These are phyloP conservation scores for Ascobolus immersus DNA, from an alignment of 495 filamentous ascomycete species.

Conservation along the genomic window DNA sequence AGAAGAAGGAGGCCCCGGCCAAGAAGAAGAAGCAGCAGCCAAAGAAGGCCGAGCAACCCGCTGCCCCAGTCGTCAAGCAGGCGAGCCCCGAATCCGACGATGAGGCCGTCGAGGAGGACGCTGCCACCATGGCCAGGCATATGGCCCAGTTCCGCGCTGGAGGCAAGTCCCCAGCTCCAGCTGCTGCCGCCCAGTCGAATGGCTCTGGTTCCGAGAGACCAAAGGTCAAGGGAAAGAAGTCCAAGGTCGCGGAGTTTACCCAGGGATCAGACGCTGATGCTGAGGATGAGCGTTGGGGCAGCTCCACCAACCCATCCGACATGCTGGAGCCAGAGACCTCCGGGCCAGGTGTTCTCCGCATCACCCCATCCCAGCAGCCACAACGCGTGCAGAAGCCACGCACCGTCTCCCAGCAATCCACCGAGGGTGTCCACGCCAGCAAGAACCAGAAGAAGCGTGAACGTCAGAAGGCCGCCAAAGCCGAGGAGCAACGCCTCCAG, in stretches of 20 bases:
- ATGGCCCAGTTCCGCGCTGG: no score
- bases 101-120: neutral
- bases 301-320: constrained; percentile 17
- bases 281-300: constrained; percentile 12
- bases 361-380: constrained; percentile 19
- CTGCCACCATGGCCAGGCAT: no score
- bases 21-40: neutral
- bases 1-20: neutral
- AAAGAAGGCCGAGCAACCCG: no score
- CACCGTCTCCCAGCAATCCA: constrained; percentile 10
- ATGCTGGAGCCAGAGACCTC: constrained; percentile 22
- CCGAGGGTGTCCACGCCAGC: constrained; percentile 17
- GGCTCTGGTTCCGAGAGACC: no score
- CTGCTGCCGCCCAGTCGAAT: no score
- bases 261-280: constrained; percentile 23
- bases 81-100: neutral
- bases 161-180: no score
- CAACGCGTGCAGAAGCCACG: constrained; percentile 16
- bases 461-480: constrained; percentile 20
- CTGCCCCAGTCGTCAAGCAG: neutral
- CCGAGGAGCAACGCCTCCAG: constrained; percentile 22
- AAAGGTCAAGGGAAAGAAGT: no score
- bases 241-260: no score
- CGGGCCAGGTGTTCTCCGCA: constrained; percentile 20
- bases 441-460: constrained; percentile 29